Base-by-base conservation (phyloP, 768 basidiomycete genomes). In the Naganishia kalamii region DNA sequence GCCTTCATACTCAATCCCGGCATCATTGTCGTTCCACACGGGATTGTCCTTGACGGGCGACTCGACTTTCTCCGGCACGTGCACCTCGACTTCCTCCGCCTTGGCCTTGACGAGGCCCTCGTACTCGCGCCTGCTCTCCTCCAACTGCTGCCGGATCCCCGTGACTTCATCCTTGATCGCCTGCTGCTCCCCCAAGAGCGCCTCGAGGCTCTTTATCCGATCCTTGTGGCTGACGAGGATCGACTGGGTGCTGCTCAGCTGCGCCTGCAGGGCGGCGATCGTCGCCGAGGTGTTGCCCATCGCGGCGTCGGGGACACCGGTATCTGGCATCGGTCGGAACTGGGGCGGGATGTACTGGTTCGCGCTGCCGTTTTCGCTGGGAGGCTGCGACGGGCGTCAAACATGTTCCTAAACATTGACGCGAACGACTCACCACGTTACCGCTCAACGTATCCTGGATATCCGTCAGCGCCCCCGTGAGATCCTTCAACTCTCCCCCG, bases 391-490 rank as follows among this genome's bases (percentile, higher is more conserved):
- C 21, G 3, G 32, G 15, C 19, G 23, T 52, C 23, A 43, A 51
- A 23, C 33, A 54, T 19, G 3, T 29, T 17, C 29, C 29, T 51
- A 32, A 21, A n/a, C 6, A 32, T 13, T 2, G 3, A 52, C 2
- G 2, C 32, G 8, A 11, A 23, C 1, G 47, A 83, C 87, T 67
- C 64, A 92, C 91, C 73, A 88, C 70, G 37, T 85, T 83, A 2
- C 94, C 94, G 35, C 88, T 88, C 5, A 99, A 81, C 0, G 89
- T 92, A 70, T 96, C 91, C 66, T 90, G 87, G 47, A 97, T 89
- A n/a, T 96, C 92, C 44, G 81, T 84, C 85, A 99, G 90, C 4
- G 88, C 83, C 13, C 84, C 84, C 17, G 84, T 87, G 33, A 97
- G 80, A 0, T 84, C 84, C 67, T 86, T 85, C 3, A 99, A 81